These are phyloP conservation scores for Ceratonia siliqua DNA, from an alignment of 306 rosid species.

Conservation along the genomic window DNA sequence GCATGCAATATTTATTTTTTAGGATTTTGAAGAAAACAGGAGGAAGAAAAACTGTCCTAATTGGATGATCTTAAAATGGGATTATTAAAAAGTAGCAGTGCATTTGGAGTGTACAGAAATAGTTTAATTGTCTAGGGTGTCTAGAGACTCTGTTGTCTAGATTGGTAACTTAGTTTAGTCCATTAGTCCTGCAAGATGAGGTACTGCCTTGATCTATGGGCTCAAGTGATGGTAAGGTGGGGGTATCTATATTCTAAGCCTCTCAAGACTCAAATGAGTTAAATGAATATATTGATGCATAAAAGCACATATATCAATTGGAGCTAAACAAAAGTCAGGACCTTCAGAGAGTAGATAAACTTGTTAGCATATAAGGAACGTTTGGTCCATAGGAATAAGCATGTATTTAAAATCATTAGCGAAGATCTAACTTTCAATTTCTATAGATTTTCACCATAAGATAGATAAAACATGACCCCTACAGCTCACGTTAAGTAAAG, in stretches of 20 bases:
- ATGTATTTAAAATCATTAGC: background rate
- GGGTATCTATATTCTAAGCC: background rate
- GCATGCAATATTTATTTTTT: slow-evolving; percentile 16
- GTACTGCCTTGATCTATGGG: background rate
- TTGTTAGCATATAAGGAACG: background rate
- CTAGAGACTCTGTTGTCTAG: background rate
- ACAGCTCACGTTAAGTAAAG: background rate
- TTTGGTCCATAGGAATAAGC: background rate
- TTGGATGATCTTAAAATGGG: slow-evolving; percentile 4
- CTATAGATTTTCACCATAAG: background rate
- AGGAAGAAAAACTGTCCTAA: background rate
- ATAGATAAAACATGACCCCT: background rate
- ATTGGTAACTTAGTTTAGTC: background rate
- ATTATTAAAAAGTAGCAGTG: background rate
- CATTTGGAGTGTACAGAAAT: background rate
- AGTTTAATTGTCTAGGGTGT: background rate
- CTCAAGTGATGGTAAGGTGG: background rate
- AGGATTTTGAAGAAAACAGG: background rate
- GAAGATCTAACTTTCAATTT: background rate
- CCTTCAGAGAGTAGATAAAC: background rate
- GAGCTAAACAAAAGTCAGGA: background rate
- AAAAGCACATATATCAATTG: background rate
- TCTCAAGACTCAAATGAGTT: background rate
- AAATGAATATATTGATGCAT: background rate
- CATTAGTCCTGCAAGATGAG: background rate